Percentiles rank a stretch among this genome's conserved stretches.
phyloP scores from a whole-genome alignment of 192 early-diverging fungal genomes.

The Backusella psychrophila region DNA sequence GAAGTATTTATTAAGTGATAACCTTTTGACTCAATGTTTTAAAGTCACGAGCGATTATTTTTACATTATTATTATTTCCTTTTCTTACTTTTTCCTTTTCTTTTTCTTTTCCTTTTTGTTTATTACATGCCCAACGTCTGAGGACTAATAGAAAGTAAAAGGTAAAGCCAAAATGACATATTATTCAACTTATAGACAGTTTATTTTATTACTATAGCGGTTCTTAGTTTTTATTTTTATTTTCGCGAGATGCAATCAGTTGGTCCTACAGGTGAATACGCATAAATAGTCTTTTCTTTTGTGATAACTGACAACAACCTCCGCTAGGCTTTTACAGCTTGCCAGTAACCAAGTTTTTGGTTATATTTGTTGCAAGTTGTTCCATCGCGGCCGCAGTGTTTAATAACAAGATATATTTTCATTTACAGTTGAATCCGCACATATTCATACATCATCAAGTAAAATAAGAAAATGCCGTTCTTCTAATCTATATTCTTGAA shows the following conservation, averaged over 20 bases:
- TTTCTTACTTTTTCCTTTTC: neutral
- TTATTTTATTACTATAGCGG: neutral
- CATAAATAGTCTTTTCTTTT: neutral
- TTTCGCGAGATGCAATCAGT: neutral
- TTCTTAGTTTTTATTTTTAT: constrained; percentile 3
- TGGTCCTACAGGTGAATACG: neutral
- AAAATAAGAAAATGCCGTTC: neutral
- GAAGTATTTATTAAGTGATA: too few relatives aligned
- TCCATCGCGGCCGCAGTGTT: constrained; percentile 49
- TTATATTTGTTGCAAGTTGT: constrained; percentile 45
- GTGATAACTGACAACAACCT: neutral
- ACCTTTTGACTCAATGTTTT: neutral
- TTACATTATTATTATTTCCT: neutral
- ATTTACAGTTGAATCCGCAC: constrained; percentile 57
- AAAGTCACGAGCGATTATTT: neutral
- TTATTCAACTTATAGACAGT: neutral
- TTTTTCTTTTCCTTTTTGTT: neutral
- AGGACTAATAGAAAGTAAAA: neutral
- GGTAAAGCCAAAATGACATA: neutral
- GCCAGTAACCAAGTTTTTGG: constrained; percentile 55
- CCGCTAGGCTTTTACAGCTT: constrained; percentile 59
- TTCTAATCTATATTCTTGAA: neutral
- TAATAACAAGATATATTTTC: constrained; percentile 50
- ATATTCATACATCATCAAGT: constrained; percentile 62
- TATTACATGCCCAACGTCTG: neutral